Evolutionary conservation across 371 early-diverging fungal genomes (phyloP).

Genomic region (Capillidium heterosporum): DNA sequence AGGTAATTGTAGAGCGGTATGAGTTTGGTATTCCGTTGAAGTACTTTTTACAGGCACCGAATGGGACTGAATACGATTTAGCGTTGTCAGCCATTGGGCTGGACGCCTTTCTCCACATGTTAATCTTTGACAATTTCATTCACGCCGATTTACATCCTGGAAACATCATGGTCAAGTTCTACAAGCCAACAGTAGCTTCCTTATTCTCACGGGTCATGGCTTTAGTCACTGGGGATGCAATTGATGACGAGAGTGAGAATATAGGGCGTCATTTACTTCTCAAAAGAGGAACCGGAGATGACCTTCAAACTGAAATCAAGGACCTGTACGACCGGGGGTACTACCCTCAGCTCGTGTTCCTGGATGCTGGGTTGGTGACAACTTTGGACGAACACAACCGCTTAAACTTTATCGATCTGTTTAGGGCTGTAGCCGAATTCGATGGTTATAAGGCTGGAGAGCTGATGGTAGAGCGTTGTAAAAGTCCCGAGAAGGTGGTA

Average conservation of each 20-base stretch:
- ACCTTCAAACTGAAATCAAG: slow-evolving; percentile 26
- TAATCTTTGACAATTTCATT: slow-evolving; percentile 78
- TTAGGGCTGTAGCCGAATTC: slow-evolving; percentile 67
- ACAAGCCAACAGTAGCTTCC: slow-evolving; percentile 25
- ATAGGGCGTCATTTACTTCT: slow-evolving; percentile 11
- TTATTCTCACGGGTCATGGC: slow-evolving; percentile 9
- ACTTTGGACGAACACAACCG: slow-evolving; percentile 49
- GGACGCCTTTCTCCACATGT: slow-evolving; percentile 40
- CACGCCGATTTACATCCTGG: slow-evolving; percentile 92
- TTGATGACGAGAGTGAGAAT: slow-evolving; percentile 7
- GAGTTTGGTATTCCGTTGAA: slow-evolving; percentile 56
- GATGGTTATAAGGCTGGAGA: slow-evolving; percentile 63
- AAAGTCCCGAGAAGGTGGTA: slow-evolving; percentile 47
- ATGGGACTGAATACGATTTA: slow-evolving; percentile 35
- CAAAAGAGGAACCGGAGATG: slow-evolving; percentile 15
- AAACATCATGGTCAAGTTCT: slow-evolving; percentile 78
- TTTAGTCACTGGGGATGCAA: slow-evolving; percentile 14
- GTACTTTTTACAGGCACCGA: slow-evolving; percentile 37
- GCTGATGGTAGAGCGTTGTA: slow-evolving; percentile 76
- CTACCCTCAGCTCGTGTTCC: slow-evolving; percentile 55
- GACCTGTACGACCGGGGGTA: slow-evolving; percentile 41
- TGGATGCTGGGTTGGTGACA: slow-evolving; percentile 83
- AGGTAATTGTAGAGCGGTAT: slow-evolving; percentile 71
- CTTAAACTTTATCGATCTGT: slow-evolving; percentile 75
- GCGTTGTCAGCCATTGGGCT: slow-evolving; percentile 52